phyloP scores from a whole-genome alignment of 352 stramenopile species.

The Pythium chondricola region DNA sequence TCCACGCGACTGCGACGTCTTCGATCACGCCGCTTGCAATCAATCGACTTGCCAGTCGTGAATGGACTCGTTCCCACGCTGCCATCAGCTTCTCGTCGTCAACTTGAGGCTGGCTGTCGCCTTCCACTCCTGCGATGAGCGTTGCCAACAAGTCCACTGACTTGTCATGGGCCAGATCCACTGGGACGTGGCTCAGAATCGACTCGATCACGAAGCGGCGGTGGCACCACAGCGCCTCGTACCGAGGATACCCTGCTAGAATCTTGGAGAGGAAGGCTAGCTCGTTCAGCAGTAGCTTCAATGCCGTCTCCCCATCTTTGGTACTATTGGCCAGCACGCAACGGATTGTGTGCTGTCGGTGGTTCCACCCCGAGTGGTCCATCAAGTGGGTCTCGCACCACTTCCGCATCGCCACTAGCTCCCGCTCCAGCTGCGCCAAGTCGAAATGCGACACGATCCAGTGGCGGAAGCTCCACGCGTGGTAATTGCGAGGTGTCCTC shows the following conservation, averaged over 20 bases:
- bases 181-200: conserved; percentile 26
- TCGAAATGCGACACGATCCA: conserved; percentile 52
- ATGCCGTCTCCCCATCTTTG: background rate
- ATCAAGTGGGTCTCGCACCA: conserved; percentile 68
- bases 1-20: conserved; percentile 43
- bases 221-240: conserved; percentile 79
- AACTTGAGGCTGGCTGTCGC: background rate
- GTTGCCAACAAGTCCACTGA: conserved; percentile 6
- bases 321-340: conserved; percentile 12
- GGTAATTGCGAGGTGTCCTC: conserved; percentile 70
- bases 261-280: conserved; percentile 46
- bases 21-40: conserved; percentile 2
- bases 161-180: too few relatives aligned
- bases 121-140: conserved; percentile 9
- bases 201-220: conserved; percentile 56
- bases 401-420: conserved; percentile 39
- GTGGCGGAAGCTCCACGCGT: conserved; percentile 81
- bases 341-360: conserved; percentile 56
- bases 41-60: too few relatives aligned
- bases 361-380: conserved; percentile 79
- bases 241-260: conserved; percentile 35
- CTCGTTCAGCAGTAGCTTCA: conserved; percentile 31
- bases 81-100: background rate
- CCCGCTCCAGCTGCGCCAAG: conserved; percentile 17
- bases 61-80: background rate